Evolutionary conservation across 148 eudicot genomes (phyloP).

Genomic region (Limonium bicolor): DNA sequence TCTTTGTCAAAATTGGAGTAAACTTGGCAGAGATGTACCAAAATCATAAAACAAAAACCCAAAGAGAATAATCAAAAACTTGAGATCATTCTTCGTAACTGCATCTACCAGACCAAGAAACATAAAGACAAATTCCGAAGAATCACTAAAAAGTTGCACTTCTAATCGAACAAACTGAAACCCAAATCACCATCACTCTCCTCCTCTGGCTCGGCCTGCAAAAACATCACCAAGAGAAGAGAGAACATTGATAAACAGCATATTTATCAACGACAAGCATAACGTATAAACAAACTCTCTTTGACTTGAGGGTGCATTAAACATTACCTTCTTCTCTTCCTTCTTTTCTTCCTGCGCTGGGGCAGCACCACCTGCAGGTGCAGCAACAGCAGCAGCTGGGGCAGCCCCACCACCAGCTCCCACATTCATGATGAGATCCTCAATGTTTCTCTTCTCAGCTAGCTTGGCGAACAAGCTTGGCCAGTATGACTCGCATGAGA

Average conservation of each 20-base stretch:
- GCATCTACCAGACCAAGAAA: too few relatives aligned
- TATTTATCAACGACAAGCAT: too few relatives aligned
- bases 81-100: too few relatives aligned
- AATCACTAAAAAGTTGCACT: too few relatives aligned
- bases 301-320: too few relatives aligned
- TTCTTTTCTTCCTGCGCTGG: slow-evolving; percentile 36
- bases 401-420: slow-evolving; percentile 56
- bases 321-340: slow-evolving; percentile 50
- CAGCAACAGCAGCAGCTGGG: slow-evolving; percentile 13
- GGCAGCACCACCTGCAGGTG: slow-evolving; percentile 25
- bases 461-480: slow-evolving; percentile 55
- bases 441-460: slow-evolving; percentile 36
- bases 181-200: slow-evolving; percentile 38
- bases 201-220: slow-evolving; percentile 23
- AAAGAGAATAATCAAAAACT: too few relatives aligned
- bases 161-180: slow-evolving; percentile 33
- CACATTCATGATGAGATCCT: slow-evolving; percentile 43
- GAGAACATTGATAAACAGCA: too few relatives aligned
- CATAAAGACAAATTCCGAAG: too few relatives aligned
- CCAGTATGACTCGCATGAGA: slow-evolving; percentile 43
- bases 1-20: too few relatives aligned
- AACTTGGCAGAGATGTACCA: too few relatives aligned
- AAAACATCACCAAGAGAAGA: neutral
- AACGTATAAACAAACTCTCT: too few relatives aligned
- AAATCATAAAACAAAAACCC: too few relatives aligned